A percentile compares a stretch with the other conserved stretches of the same genome.
These are phyloP conservation scores for Populus pruinosa DNA, from an alignment of 345 rosid species.

Conservation along the genomic window DNA sequence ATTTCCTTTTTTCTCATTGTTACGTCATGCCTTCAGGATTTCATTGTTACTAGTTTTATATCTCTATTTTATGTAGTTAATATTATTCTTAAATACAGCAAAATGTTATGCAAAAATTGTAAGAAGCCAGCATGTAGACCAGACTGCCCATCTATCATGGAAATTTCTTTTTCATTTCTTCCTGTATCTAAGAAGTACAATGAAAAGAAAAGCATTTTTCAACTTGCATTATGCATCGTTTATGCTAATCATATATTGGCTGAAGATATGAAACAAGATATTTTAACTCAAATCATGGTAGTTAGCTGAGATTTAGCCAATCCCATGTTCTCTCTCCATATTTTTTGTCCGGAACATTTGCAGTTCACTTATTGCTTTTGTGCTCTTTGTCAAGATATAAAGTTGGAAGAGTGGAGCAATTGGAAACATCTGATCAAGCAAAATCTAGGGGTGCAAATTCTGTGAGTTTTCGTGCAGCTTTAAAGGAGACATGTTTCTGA, in stretches of 20 bases:
- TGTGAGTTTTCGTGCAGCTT: constrained; percentile 45
- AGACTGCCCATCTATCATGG: neutral
- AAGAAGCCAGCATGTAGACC: neutral
- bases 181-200: neutral
- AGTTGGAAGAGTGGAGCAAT: constrained; percentile 96
- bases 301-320: neutral
- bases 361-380: constrained; percentile 9
- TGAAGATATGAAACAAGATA: constrained; percentile 8
- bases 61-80: neutral
- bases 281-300: constrained; percentile 9
- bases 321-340: constrained; percentile 8
- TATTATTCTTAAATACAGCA: neutral
- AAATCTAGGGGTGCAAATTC: constrained; percentile 73
- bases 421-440: constrained; percentile 80
- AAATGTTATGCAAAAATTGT: neutral
- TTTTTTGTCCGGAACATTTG: neutral
- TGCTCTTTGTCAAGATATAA: constrained; percentile 57
- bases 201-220: neutral
- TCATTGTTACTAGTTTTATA: neutral
- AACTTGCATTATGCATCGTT: neutral
- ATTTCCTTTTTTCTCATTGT: neutral
- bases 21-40: neutral
- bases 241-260: constrained; percentile 3
- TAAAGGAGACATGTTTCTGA: constrained; percentile 15
- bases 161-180: neutral